Percentiles rank a stretch among this genome's conserved stretches.
Evolutionary conservation across 495 filamentous ascomycete genomes (phyloP).

Genomic region (Trichoderma asperelloides): DNA sequence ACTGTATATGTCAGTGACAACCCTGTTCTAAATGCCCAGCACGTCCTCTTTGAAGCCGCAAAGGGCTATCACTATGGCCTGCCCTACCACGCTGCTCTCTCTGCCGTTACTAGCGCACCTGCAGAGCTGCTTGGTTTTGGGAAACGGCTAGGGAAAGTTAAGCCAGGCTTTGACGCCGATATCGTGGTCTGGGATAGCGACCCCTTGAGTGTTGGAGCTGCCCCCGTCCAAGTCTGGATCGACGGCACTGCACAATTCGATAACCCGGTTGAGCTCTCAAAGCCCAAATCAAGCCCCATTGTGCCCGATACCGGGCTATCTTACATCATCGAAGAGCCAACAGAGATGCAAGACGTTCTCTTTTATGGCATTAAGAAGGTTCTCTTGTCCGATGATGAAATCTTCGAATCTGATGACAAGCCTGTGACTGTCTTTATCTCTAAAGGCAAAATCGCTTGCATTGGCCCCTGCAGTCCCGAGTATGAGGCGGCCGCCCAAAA

Average conservation of each 20-base stretch:
- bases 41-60: constrained; percentile 50
- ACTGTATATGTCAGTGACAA: constrained; percentile 43
- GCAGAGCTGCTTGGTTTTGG: constrained; percentile 50
- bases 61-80: constrained; percentile 52
- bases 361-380: constrained; percentile 40
- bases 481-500: constrained; percentile 20
- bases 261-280: constrained; percentile 32
- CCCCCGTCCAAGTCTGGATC: constrained; percentile 56
- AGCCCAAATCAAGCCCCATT: constrained; percentile 21
- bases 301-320: constrained; percentile 22
- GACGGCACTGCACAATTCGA: constrained; percentile 48
- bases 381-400: constrained; percentile 20
- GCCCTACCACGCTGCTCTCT: constrained; percentile 50
- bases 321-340: constrained; percentile 25
- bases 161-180: constrained; percentile 56
- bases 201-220: constrained; percentile 50
- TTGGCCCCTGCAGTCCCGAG: constrained; percentile 33
- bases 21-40: constrained; percentile 41
- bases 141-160: constrained; percentile 51
- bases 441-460: constrained; percentile 41
- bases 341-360: constrained; percentile 28
- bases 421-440: constrained; percentile 32
- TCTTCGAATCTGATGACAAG: neutral
- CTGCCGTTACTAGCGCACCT: constrained; percentile 51
- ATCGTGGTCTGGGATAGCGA: constrained; percentile 60